Percentiles rank a stretch among this genome's conserved stretches.
These are phyloP conservation scores for Kockiozyma suomiensis DNA, from an alignment of 805 yeast species.

Conservation along the genomic window DNA sequence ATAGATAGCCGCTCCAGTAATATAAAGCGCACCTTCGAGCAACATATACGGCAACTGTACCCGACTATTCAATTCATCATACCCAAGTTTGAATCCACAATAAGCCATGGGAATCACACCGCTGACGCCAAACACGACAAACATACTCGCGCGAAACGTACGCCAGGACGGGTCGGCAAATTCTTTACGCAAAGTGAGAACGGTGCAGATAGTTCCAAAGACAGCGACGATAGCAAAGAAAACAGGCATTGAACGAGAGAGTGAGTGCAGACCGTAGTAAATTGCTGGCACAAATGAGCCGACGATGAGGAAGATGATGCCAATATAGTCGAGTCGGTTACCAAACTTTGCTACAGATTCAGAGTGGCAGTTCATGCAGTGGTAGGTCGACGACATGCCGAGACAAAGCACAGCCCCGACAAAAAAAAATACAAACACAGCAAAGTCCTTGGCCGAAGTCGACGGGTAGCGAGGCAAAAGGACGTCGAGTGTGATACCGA, in stretches of 20 bases:
- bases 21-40: constrained; percentile 73
- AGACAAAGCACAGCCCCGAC: constrained; percentile 63
- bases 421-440: constrained; percentile 57
- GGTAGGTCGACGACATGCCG: constrained; percentile 66
- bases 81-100: constrained; percentile 54
- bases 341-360: constrained; percentile 56
- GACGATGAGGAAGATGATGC: constrained; percentile 68
- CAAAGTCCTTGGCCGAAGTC: constrained; percentile 49
- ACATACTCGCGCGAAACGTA: constrained; percentile 74
- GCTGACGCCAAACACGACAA: constrained; percentile 76
- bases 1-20: constrained; percentile 76
- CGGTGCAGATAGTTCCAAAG: constrained; percentile 64
- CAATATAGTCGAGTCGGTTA: constrained; percentile 74
- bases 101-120: constrained; percentile 69
- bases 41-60: constrained; percentile 64
- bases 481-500: constrained; percentile 23
- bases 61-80: constrained; percentile 42
- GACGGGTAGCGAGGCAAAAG: constrained; percentile 37
- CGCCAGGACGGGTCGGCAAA: constrained; percentile 76
- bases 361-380: constrained; percentile 69
- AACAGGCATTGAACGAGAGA: constrained; percentile 38
- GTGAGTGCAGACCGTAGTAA: constrained; percentile 51
- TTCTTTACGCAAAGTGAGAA: constrained; percentile 62
- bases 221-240: constrained; percentile 50
- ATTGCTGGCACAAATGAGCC: constrained; percentile 60